Evolutionary conservation across 23 red algal genomes (phyloP), one percentile per base, ranked within the genome.

Genomic region (Gracilaria domingensis): DNA sequence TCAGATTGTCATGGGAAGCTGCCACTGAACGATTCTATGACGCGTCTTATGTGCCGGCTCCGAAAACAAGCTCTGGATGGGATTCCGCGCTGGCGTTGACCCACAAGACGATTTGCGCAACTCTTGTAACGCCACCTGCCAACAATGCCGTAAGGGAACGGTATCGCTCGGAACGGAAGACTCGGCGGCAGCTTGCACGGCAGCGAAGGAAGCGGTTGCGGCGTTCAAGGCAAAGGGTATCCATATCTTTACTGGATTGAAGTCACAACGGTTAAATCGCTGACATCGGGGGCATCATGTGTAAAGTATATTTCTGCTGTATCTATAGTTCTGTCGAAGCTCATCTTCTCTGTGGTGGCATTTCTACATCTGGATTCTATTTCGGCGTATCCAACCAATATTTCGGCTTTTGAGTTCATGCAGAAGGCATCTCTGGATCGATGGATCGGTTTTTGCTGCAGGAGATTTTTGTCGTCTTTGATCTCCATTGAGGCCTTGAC

Each of bases 21-120:
- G 93, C 93, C 17, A 95, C 93, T 23, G 84, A 95, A 83, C 79
- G 93, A 30, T 95, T 95, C 61, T 93, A 93, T 45, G 82, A 84
- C 18, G 90, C 90, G 14, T 78, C 90, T 40, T 53, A 82, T 16
- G 81, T 93, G 54, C 90, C 90, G 17, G 55, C 90, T 1, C 38
- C 76, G 65, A 59, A 38, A 32, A 74, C 45, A 34, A 69, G 66
- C 54, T 38, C 60, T 30, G 65, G 89, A 54, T 50, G 86, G 48
- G 90, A 93, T 37, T 93, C 90, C 75, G 90, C 90, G 26, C 26
- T 93, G 28, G 90, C 90, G 1, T 51, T 93, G 73, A 93, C 90
- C 2, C 90, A 93, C 72, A 93, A 93, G 62, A 93, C 90, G 28
- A 93, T 93, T 1, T 93, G 90, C 45, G 69, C 80, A 17, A 93